Conservation (phyloP, 2,329 filamentous ascomycete genomes). For the Sordariomycetes sp. region DNA sequence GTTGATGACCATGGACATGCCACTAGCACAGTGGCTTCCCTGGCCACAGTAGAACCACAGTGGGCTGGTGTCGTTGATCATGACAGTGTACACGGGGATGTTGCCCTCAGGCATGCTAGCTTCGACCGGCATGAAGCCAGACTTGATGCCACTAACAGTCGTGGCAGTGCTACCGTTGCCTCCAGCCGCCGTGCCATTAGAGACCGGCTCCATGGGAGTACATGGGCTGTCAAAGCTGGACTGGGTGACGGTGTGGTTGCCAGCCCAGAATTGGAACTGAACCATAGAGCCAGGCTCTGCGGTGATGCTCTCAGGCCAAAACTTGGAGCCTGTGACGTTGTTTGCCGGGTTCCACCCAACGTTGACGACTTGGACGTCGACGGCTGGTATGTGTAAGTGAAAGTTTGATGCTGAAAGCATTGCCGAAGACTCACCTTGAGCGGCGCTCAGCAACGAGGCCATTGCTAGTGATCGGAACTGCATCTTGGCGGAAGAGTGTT, state of each 20-base stretch:
- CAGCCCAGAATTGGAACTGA: conserved; percentile 56
- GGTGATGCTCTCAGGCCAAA: conserved; percentile 56
- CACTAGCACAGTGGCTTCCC: conserved; percentile 62
- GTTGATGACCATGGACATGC: conserved; percentile 73
- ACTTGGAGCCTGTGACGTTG: conserved; percentile 42
- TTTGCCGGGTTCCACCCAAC: conserved; percentile 46
- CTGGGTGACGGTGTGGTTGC: conserved; percentile 74
- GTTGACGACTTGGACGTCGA: conserved; percentile 52
- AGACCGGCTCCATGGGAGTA: conserved; percentile 45
- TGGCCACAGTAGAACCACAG: conserved; percentile 76
- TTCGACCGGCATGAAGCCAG: conserved; percentile 56
- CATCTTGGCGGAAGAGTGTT: conserved; percentile 32
- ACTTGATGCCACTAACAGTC: conserved; percentile 48
- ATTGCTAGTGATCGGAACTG: conserved; percentile 37
- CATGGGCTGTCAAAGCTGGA: conserved; percentile 67
- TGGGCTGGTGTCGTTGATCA: conserved; percentile 58
- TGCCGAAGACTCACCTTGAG: conserved; percentile 27
- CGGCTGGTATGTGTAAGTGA: conserved; percentile 13
- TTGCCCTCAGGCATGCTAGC: conserved; percentile 37
- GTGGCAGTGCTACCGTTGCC: no score
- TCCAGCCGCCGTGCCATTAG: conserved; percentile 31
- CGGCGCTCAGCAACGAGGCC: conserved; percentile 36
- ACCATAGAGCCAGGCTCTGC: conserved; percentile 55
- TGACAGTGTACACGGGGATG: conserved; percentile 62
- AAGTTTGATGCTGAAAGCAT: background rate